These are phyloP conservation scores for Primulina eburnea DNA, from an alignment of 257 asterid genomes.

Conservation along the genomic window DNA sequence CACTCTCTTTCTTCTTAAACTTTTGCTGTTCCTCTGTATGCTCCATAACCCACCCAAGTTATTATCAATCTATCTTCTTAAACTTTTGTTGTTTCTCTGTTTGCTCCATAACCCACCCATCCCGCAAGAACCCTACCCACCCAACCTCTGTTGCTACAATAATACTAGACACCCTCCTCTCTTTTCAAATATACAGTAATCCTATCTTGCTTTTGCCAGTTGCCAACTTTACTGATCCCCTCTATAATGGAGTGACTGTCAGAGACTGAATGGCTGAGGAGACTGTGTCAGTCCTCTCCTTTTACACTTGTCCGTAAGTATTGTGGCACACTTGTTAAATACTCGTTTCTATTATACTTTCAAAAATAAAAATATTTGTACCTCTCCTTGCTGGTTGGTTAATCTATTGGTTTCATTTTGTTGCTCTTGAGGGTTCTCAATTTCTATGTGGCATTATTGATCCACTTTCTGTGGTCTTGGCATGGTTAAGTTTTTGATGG, in stretches of 20 bases:
- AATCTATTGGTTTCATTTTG: neutral
- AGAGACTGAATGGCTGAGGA: conserved; percentile 83
- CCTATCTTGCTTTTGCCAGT: conserved; percentile 32
- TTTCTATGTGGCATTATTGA: conserved; percentile 20
- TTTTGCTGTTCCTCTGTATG: too few species aligned
- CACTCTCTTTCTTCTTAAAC: too few species aligned
- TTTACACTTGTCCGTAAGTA: conserved; percentile 52
- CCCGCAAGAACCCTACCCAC: conserved; percentile 12
- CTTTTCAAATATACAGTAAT: conserved; percentile 24
- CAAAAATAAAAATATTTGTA: neutral
- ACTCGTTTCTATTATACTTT: too few species aligned
- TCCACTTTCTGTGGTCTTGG: conserved; percentile 30
- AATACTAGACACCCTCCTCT: neutral
- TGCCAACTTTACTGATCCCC: conserved; percentile 29
- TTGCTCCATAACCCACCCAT: conserved; percentile 10
- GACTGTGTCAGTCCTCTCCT: conserved; percentile 45
- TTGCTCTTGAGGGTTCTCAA: conserved; percentile 17
- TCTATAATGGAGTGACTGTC: conserved; percentile 58
- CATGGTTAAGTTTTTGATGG: conserved; percentile 20
- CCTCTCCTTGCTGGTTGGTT: neutral
- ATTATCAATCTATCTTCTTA: neutral
- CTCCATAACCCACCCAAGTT: too few species aligned
- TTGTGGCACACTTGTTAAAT: conserved; percentile 3
- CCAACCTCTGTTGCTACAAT: conserved; percentile 23
- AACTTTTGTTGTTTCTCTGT: neutral